phyloP scores from a whole-genome alignment of 2,329 filamentous ascomycete species.

The Hysterium pulicare region DNA sequence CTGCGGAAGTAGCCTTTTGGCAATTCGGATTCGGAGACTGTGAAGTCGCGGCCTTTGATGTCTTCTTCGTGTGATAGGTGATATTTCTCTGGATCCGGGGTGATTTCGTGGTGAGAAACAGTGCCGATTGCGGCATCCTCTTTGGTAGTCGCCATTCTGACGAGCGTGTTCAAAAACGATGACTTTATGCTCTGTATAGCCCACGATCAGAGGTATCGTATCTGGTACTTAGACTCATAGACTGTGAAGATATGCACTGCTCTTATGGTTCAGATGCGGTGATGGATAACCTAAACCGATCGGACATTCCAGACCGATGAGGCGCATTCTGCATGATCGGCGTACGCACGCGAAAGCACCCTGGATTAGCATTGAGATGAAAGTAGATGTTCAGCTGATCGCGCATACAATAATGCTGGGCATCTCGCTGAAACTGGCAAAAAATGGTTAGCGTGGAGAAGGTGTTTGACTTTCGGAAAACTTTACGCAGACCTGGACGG shows the following conservation, averaged over 20 bases:
- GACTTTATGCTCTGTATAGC: too few species aligned
- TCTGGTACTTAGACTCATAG: too few species aligned
- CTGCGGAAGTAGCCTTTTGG: slow-evolving; percentile 15
- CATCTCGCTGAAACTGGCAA: background rate
- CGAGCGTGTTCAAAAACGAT: background rate
- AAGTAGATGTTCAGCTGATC: too few species aligned
- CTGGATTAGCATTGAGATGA: too few species aligned
- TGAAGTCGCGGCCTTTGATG: slow-evolving; percentile 14
- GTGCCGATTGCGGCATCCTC: slow-evolving; percentile 6
- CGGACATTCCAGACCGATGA: slow-evolving; percentile 1
- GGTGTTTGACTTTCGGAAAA: slow-evolving; percentile 3
- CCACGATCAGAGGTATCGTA: too few species aligned
- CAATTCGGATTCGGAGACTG: slow-evolving; percentile 12
- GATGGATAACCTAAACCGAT: slow-evolving; percentile 12
- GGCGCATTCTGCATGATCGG: too few species aligned
- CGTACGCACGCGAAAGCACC: too few species aligned
- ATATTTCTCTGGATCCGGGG: slow-evolving; percentile 8
- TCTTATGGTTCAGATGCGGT: slow-evolving; percentile 4
- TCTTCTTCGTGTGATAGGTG: slow-evolving; percentile 8
- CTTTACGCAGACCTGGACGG: slow-evolving; percentile 11
- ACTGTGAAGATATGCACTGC: background rate
- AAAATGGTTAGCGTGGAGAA: background rate
- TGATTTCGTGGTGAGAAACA: slow-evolving; percentile 8
- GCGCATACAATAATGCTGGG: too few species aligned
- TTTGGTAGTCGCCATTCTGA: slow-evolving; percentile 6